Evolutionary conservation across 805 yeast species (phyloP).

Genomic region (Helenozyma rhizophorensis): DNA sequence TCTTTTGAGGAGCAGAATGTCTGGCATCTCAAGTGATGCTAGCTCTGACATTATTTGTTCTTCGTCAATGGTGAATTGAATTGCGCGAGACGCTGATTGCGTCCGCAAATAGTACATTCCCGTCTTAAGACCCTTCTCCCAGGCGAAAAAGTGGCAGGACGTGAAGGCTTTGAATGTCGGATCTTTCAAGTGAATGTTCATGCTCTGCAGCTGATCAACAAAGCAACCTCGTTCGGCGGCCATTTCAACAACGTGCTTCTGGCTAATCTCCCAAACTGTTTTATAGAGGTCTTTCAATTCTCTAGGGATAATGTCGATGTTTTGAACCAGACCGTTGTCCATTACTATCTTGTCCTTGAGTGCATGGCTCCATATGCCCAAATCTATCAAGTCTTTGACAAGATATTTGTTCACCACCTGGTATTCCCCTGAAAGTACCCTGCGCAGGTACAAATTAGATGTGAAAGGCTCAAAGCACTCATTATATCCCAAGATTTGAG

Average conservation of each 20-base stretch:
- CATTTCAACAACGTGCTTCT: conserved; percentile 79
- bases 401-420: conserved; percentile 88
- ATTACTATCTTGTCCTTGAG: conserved; percentile 74
- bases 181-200: conserved; percentile 33
- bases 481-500: conserved; percentile 88
- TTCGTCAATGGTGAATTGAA: conserved; percentile 24
- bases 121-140: conserved; percentile 36
- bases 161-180: conserved; percentile 38
- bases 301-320: conserved; percentile 66
- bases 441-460: conserved; percentile 84
- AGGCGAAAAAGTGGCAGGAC: conserved; percentile 41
- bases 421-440: conserved; percentile 91
- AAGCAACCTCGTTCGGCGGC: conserved; percentile 74
- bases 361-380: conserved; percentile 78
- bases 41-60: conserved; percentile 1
- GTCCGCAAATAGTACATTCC: conserved; percentile 39
- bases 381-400: conserved; percentile 71
- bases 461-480: conserved; percentile 97
- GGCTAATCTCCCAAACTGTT: conserved; percentile 96
- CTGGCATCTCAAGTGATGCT: conserved; percentile 1
- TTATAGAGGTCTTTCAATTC: conserved; percentile 76
- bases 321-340: conserved; percentile 82
- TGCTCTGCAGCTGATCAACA: conserved; percentile 52
- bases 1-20: conserved; percentile 1
- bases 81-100: conserved; percentile 35